phyloP scores from a whole-genome alignment of 441 rosid species.

The Adansonia rubrostipa region DNA sequence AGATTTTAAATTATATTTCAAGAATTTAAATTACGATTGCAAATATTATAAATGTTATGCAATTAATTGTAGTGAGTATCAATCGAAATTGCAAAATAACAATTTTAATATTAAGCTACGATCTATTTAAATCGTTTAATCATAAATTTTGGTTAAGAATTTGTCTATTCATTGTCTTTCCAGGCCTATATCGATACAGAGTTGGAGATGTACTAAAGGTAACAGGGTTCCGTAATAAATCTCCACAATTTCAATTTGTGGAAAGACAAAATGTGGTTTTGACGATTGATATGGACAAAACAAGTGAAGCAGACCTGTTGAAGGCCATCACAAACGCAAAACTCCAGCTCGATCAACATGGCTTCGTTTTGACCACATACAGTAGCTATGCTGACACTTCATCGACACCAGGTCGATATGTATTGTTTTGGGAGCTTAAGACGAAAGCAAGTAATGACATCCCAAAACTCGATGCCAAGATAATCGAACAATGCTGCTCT shows the following conservation, averaged over 20 bases:
- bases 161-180: not conserved
- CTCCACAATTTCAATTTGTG: slow-evolving; percentile 57
- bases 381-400: slow-evolving; percentile 64
- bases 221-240: slow-evolving; percentile 52
- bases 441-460: slow-evolving; percentile 32
- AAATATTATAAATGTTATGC: too few relatives aligned
- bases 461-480: slow-evolving; percentile 32
- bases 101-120: too few relatives aligned
- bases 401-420: slow-evolving; percentile 74
- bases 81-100: too few relatives aligned
- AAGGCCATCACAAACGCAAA: slow-evolving; percentile 61
- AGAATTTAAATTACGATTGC: too few relatives aligned
- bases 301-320: slow-evolving; percentile 76
- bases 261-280: slow-evolving; percentile 51
- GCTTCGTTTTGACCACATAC: slow-evolving; percentile 53
- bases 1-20: too few relatives aligned
- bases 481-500: slow-evolving; percentile 63
- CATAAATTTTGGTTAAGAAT: not conserved
- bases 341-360: slow-evolving; percentile 47
- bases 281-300: slow-evolving; percentile 67
- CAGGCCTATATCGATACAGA: slow-evolving; percentile 37
- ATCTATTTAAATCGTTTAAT: too few relatives aligned
- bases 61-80: too few relatives aligned
- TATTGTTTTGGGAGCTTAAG: slow-evolving; percentile 66
- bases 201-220: slow-evolving; percentile 59